Evolutionary conservation across 345 rosid species (phyloP), one percentile per base, ranked within the genome.

Genomic region (Ailanthus altissimus): DNA sequence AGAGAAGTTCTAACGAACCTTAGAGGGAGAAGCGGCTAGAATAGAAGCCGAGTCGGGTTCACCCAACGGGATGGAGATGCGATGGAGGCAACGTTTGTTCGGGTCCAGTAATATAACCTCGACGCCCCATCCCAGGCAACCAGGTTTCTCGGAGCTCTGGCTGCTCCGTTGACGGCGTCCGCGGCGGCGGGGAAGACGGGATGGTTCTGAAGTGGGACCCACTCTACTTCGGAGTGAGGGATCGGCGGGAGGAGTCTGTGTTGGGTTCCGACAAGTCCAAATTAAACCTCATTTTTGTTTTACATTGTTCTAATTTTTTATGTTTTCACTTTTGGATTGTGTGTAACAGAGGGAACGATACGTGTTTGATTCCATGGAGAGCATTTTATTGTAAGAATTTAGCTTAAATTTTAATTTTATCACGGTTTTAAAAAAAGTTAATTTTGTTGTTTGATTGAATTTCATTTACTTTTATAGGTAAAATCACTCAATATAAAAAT

Each of bases 81-180:
- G 90, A 54, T 92, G 97, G 74, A 96, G 93, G 79, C 88, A 84
- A 49, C 75, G 86, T 32, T 82, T 75, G 61, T 13, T 72, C 5
- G 84, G 78, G 74, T 94, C 95, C 99, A 94, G 81, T 75, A 92
- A 75, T 89, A 94, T 42, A 94, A 78, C 70, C 95, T 83, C 18
- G 98, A 91, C 16, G 94, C 92, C 26, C 92, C 95, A 70, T 94
- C 99, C 97, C 97, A 97, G 8, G 99, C 88, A 60, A 90, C 72
- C 16, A 92, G 85, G 74, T 90, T 92, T 67, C 63, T 87, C 67
- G 86, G 87, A 54, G 86, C 79, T 51, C 73, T 63, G 42, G 68
- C 57, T 56, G 83, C 45, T 6, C 6, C 67, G 38, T 61, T 28
- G 4, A 36, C 81, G 70, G 77, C 63, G 70, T 83, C 82, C 74